Conservation (phyloP, 371 early-diverging fungal species). For the Gilbertella persicaria region DNA sequence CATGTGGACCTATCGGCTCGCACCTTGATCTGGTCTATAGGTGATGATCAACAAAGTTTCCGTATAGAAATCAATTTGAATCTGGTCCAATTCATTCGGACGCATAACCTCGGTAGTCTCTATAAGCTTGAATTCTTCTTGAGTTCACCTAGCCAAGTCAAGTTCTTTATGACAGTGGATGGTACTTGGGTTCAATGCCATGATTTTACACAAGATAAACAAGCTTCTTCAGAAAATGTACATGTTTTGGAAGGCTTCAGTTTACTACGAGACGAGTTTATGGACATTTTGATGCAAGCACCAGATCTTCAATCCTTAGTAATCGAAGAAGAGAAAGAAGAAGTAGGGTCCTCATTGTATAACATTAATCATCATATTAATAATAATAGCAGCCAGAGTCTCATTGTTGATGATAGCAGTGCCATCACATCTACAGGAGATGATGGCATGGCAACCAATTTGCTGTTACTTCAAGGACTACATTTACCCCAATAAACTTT, state of each 20-base stretch:
- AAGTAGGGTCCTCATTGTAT: neutral
- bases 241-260: constrained; percentile 43
- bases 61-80: constrained; percentile 65
- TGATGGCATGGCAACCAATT: constrained; percentile 13
- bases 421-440: neutral
- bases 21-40: constrained; percentile 62
- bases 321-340: constrained; percentile 15
- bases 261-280: constrained; percentile 29
- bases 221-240: constrained; percentile 43
- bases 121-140: constrained; percentile 20
- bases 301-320: constrained; percentile 23
- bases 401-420: neutral
- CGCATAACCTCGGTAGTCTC: constrained; percentile 13
- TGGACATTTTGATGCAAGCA: constrained; percentile 22
- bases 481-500: constrained; percentile 16
- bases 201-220: constrained; percentile 72
- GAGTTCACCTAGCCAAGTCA: constrained; percentile 19
- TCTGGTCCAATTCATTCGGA: constrained; percentile 52
- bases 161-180: constrained; percentile 53
- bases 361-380: neutral
- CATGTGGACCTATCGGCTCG: constrained; percentile 50
- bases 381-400: constrained; percentile 7
- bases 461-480: constrained; percentile 21
- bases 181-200: constrained; percentile 63
- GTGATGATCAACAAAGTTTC: constrained; percentile 56